Evolutionary conservation across 257 asterid species (phyloP), one percentile per base, ranked within the genome.

Genomic region (Eustoma russellianum): DNA sequence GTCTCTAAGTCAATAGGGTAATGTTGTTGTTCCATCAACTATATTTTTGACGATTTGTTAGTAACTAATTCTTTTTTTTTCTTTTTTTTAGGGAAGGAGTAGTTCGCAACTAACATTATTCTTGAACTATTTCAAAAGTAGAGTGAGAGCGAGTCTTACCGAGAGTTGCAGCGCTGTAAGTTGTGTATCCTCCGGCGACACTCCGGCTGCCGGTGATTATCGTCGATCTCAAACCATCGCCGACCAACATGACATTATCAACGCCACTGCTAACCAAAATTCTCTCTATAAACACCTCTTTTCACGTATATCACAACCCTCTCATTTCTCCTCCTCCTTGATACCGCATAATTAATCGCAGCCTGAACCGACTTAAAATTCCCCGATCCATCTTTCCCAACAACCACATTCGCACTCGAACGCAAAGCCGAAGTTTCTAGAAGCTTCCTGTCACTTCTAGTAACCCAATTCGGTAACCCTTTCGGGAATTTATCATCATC

Each of bases 81-180:
- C n/a, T n/a, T n/a, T n/a, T n/a, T n/a, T n/a, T n/a, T n/a, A n/a
- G n/a, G n/a, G n/a, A n/a, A n/a, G n/a, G n/a, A n/a, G n/a, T n/a
- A n/a, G n/a, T n/a, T n/a, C n/a, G 28, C 3, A 19, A 1, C 28
- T 19, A 19, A 19, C 28, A 19, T 19, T 19, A 19, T 19, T 19
- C 28, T 19, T 19, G 28, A 19, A 19, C 28, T 19, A 19, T 19
- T 19, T 19, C 3, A 19, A 19, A 19, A 19, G 28, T 19, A 40
- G 47, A 60, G 33, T 18, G 10, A 0, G 8, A 19, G n/a, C 54
- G 17, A 14, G 9, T 17, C 81, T 62, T 65, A 85, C 97, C 97
- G 48, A 85, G 67, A 33, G 97, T 85, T 16, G 97, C 95, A 47
- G 79, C 67, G 66, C 95, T 79, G 57, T 79, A 88, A 1, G 97